Evolutionary conservation across 2,329 filamentous ascomycete genomes (phyloP).

Genomic region (Helminthosporium solani): DNA sequence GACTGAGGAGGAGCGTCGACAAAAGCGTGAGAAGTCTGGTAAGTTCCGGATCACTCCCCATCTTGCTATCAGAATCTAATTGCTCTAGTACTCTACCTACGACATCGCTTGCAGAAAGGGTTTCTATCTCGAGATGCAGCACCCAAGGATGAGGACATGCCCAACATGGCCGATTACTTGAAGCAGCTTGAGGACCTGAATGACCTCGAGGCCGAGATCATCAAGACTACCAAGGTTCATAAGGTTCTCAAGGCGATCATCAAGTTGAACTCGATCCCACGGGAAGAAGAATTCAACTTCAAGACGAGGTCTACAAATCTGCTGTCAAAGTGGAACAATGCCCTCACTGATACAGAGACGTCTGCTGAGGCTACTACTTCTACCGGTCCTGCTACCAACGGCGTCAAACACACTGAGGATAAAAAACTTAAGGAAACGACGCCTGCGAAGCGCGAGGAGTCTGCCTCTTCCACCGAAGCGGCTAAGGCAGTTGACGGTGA

Average conservation of each 20-base stretch:
- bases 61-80: constrained; percentile 5
- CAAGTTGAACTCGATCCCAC: constrained; percentile 75
- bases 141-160: constrained; percentile 85
- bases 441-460: constrained; percentile 34
- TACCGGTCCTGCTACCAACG: constrained; percentile 33
- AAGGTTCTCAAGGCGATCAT: constrained; percentile 95
- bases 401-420: constrained; percentile 40
- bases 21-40: constrained; percentile 61
- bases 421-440: constrained; percentile 45
- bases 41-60: constrained; percentile 15
- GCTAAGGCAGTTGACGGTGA: constrained; percentile 23
- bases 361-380: constrained; percentile 22
- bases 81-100: constrained; percentile 77
- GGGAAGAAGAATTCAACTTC: constrained; percentile 86
- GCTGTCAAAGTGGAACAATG: constrained; percentile 85
- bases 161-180: constrained; percentile 73
- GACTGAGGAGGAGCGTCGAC: constrained; percentile 56
- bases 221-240: constrained; percentile 93
- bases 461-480: constrained; percentile 21
- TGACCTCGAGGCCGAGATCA: constrained; percentile 85
- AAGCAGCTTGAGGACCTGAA: constrained; percentile 76
- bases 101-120: constrained; percentile 92
- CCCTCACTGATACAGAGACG: constrained; percentile 53
- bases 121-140: constrained; percentile 81
- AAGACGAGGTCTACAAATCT: constrained; percentile 78